Evolutionary conservation across 1,284 basidiomycete species (phyloP).

Genomic region (Ceratobasidium sp.): DNA sequence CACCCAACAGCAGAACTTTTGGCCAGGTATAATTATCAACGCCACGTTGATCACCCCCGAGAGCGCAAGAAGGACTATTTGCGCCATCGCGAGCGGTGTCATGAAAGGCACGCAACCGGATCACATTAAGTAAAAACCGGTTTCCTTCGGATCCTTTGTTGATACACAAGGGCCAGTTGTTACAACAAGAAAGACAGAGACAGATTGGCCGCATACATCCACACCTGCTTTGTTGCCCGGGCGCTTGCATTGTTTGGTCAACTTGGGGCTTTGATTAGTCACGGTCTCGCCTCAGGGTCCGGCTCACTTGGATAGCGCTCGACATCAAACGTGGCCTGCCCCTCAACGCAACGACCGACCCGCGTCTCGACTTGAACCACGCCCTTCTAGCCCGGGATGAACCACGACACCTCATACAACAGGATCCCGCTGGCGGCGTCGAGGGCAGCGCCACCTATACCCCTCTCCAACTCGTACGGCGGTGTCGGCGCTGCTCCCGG

Average conservation of each 20-base stretch:
- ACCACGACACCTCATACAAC: slow-evolving; percentile 15
- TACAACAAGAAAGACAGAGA: not conserved
- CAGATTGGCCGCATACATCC: not conserved
- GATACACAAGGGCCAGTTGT: not conserved
- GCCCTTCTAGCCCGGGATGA: slow-evolving; percentile 14
- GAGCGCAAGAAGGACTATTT: slow-evolving; percentile 35
- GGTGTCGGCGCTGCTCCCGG: slow-evolving; percentile 77
- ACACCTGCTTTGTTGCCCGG: not conserved
- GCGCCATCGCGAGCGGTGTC: slow-evolving; percentile 36
- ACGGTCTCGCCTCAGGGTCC: slow-evolving; percentile 32
- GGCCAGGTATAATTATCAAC: slow-evolving; percentile 45
- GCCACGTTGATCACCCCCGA: slow-evolving; percentile 46
- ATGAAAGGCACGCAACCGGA: not conserved
- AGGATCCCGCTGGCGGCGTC: slow-evolving; percentile 63
- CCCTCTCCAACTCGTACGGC: slow-evolving; percentile 52
- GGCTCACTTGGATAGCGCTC: slow-evolving; percentile 5
- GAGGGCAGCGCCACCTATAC: slow-evolving; percentile 75
- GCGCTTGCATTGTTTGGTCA: slow-evolving; percentile 18
- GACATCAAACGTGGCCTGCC: slow-evolving; percentile 24
- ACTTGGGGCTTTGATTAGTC: slow-evolving; percentile 22
- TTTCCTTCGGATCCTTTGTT: no score
- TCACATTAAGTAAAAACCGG: no score
- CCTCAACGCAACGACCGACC: slow-evolving; percentile 29
- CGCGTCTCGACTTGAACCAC: not conserved
- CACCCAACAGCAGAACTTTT: slow-evolving; percentile 46